Conservation (phyloP, 2,329 filamentous ascomycete species). For the Diaporthe destruens region DNA sequence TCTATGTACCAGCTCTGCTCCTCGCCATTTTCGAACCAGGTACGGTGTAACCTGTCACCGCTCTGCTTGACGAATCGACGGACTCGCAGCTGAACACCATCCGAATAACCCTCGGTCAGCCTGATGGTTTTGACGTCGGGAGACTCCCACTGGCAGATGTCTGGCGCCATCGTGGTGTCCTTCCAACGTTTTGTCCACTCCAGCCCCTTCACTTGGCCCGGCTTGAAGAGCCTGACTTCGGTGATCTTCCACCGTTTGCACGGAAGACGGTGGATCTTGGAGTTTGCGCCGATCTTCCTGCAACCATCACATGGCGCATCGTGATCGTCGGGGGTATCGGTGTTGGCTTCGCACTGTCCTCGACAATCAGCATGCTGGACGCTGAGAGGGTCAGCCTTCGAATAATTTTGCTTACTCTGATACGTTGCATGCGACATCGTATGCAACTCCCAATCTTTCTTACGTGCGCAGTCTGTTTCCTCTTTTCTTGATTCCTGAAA, state of each 20-base stretch:
- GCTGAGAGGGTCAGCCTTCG: background rate
- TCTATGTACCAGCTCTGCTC: constrained; percentile 61
- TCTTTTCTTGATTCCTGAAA: constrained; percentile 65
- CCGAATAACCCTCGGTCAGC: constrained; percentile 67
- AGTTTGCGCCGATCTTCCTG: constrained; percentile 60
- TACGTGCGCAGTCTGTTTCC: constrained; percentile 68
- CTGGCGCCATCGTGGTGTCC: constrained; percentile 63
- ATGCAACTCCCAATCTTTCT: constrained; percentile 71
- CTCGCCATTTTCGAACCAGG: constrained; percentile 62
- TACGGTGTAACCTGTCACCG: constrained; percentile 67
- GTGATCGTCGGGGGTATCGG: constrained; percentile 53
- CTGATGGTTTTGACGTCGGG: constrained; percentile 62
- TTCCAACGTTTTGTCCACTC: constrained; percentile 72
- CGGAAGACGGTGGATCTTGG: constrained; percentile 66
- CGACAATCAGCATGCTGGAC: constrained; percentile 16
- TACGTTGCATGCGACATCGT: constrained; percentile 72
- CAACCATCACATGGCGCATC: constrained; percentile 66
- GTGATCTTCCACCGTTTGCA: constrained; percentile 73
- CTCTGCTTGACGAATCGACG: constrained; percentile 66
- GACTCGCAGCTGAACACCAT: constrained; percentile 63
- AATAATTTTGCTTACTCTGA: constrained; percentile 61
- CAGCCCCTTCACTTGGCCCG: constrained; percentile 68
- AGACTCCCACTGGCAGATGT: constrained; percentile 69
- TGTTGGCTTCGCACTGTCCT: constrained; percentile 66
- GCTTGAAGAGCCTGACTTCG: constrained; percentile 69